Base-by-base conservation (phyloP, 352 stramenopile species). In the Phytophthora sojae region DNA sequence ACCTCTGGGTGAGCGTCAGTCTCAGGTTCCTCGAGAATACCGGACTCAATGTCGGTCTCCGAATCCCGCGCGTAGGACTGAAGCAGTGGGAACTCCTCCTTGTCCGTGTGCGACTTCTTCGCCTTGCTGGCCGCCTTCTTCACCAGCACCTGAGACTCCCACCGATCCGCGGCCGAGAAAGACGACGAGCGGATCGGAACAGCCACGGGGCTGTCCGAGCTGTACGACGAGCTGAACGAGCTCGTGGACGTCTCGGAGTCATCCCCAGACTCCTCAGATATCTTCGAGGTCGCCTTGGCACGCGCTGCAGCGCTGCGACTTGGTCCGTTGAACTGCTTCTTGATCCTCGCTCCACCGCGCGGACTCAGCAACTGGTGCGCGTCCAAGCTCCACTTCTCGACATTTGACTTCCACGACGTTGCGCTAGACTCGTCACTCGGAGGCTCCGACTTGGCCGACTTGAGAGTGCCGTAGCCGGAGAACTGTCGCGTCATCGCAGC, bases 231-330 rank as follows among this genome's bases (percentile, higher is more conserved):
- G 51, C 58, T 86, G n/a, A 64, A 78, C 26, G 71, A 80, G 37
- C 64, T 77, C 21, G 64, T 76, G 8, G 73, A 86, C 32, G 73
- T 82, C 61, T 88, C 78, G 11, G 78, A 79, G 29, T 88, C 76
- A 42, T 85, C 78, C 0, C 70, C 73, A 4, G 81, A 80, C 44
- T 86, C 78, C 47, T 81, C 69, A 8, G 45, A 66, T 45, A 62
- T 45, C 14, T 29, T 49, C 15, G 57, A 51, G 35, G 54, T 66
- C 25, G 44, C 6, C 37, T 72, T 75, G 17, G 30, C 57, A 11
- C 63, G 59, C 9, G 17, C 17, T 26, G 37, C 32, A 29, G 26
- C 39, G 7, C 32, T 37, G 4, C 60, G 59, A 15, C 55, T 62
- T 23, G 57, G 29, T 23, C 53, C 62, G 30, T 68, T 67, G 9